phyloP scores from a whole-genome alignment of 176 grass and related monocot genomes.

The Eragrostis curvula region DNA sequence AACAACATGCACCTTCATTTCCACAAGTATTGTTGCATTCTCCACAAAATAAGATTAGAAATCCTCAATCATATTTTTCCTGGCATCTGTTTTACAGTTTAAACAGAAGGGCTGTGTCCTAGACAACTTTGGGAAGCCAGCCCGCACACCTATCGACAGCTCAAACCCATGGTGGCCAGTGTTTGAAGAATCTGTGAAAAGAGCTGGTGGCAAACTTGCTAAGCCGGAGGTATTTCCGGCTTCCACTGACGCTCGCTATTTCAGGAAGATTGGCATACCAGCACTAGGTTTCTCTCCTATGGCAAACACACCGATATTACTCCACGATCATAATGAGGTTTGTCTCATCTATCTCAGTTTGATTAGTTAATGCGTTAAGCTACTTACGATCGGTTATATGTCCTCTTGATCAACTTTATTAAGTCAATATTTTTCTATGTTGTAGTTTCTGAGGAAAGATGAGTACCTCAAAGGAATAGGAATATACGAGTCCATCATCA shows the following conservation, averaged over 20 bases:
- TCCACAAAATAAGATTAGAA: background rate
- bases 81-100: slow-evolving; percentile 56
- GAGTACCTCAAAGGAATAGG: slow-evolving; percentile 84
- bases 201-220: slow-evolving; percentile 70
- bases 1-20: too few relatives aligned
- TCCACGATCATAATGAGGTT: slow-evolving; percentile 97
- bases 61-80: slow-evolving; percentile 13
- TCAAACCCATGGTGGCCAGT: slow-evolving; percentile 83
- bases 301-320: slow-evolving; percentile 84
- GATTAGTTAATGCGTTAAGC: background rate
- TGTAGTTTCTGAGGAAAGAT: slow-evolving; percentile 87
- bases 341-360: slow-evolving; percentile 21
- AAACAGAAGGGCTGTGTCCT: slow-evolving; percentile 64
- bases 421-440: background rate
- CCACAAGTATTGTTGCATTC: background rate
- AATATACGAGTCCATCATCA: slow-evolving; percentile 87
- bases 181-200: slow-evolving; percentile 75
- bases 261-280: slow-evolving; percentile 71
- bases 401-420: background rate
- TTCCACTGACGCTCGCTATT: slow-evolving; percentile 88
- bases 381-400: background rate
- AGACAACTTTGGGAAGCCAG: slow-evolving; percentile 78
- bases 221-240: slow-evolving; percentile 91
- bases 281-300: slow-evolving; percentile 97
- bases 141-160: slow-evolving; percentile 61